Evolutionary conservation across 495 filamentous ascomycete genomes (phyloP).

Genomic region (Cercophora samala): DNA sequence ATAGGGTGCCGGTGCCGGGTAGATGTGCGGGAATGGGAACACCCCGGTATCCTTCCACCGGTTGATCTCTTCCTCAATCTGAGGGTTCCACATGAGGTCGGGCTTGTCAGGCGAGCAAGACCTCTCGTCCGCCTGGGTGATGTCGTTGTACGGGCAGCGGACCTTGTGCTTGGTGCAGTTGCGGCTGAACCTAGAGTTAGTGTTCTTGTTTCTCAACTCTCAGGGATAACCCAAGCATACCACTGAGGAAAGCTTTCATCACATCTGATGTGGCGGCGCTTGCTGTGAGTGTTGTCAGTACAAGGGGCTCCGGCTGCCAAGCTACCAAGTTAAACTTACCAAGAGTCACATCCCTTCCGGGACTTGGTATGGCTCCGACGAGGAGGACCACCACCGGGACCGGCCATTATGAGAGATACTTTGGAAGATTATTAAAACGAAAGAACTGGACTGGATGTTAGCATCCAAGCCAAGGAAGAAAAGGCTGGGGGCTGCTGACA

Average conservation of each 20-base stretch:
- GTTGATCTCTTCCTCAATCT: slow-evolving; percentile 76
- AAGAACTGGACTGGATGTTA: slow-evolving; percentile 35
- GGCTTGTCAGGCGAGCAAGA: slow-evolving; percentile 65
- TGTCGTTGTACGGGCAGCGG: slow-evolving; percentile 94
- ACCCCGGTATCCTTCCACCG: slow-evolving; percentile 78
- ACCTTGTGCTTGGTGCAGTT: slow-evolving; percentile 99
- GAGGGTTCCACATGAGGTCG: slow-evolving; percentile 76
- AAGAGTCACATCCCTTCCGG: slow-evolving; percentile 93
- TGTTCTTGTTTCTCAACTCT: neutral
- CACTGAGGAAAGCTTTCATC: slow-evolving; percentile 98
- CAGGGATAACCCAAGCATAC: slow-evolving; percentile 48
- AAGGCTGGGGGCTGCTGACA: slow-evolving; percentile 29
- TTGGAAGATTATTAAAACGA: slow-evolving; percentile 35
- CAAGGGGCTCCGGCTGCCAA: slow-evolving; percentile 23
- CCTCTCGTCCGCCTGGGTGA: slow-evolving; percentile 61
- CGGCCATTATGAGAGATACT: slow-evolving; percentile 60
- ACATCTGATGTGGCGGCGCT: slow-evolving; percentile 94
- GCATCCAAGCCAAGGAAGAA: neutral
- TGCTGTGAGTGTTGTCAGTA: slow-evolving; percentile 40
- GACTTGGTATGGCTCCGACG: slow-evolving; percentile 93
- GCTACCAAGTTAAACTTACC: slow-evolving; percentile 40
- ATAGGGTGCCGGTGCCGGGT: slow-evolving; percentile 60
- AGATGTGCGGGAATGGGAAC: slow-evolving; percentile 82
- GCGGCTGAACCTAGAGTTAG: slow-evolving; percentile 57
- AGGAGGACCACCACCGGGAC: slow-evolving; percentile 69